Percentiles rank a stretch among this genome's conserved stretches.
Evolutionary conservation across 1,284 basidiomycete genomes (phyloP).

Genomic region (Pascua guehoae): DNA sequence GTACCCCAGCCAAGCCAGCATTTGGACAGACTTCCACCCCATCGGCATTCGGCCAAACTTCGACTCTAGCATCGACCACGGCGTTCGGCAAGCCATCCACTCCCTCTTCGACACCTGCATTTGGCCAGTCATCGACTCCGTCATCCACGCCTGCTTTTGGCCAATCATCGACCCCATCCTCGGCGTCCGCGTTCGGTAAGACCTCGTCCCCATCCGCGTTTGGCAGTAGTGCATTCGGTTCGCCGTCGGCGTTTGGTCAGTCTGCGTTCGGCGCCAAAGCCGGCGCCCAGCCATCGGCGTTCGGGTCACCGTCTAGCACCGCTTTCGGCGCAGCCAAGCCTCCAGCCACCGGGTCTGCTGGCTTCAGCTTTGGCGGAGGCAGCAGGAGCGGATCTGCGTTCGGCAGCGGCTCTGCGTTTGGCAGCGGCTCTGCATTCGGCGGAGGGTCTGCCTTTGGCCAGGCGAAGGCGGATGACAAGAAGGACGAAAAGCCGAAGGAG

Average conservation of each 20-base stretch:
- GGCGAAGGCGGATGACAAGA: background rate
- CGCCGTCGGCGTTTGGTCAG: conserved; percentile 18
- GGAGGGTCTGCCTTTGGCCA: conserved; percentile 10
- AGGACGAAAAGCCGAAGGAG: background rate
- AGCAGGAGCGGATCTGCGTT: background rate
- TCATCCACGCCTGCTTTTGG: background rate
- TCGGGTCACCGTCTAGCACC: background rate
- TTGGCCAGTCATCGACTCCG: conserved; percentile 7
- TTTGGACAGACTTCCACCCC: conserved; percentile 3
- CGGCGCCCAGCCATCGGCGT: background rate
- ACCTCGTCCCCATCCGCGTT: conserved; percentile 7
- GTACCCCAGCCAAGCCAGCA: conserved; percentile 2
- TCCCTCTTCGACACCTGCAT: conserved; percentile 3
- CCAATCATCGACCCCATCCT: conserved; percentile 1
- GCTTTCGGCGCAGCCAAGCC: background rate
- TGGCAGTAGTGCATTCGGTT: conserved; percentile 12
- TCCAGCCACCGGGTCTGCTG: background rate
- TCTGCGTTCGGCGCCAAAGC: conserved; percentile 1
- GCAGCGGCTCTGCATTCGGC: conserved; percentile 7
- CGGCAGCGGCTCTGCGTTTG: conserved; percentile 15
- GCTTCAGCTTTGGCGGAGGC: background rate
- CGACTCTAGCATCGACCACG: background rate
- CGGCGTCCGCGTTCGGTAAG: conserved; percentile 18
- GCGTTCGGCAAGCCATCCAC: background rate
- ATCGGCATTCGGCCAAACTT: conserved; percentile 5